Base-by-base conservation (phyloP, 495 filamentous ascomycete species). In the Talaromyces proteolyticus region DNA sequence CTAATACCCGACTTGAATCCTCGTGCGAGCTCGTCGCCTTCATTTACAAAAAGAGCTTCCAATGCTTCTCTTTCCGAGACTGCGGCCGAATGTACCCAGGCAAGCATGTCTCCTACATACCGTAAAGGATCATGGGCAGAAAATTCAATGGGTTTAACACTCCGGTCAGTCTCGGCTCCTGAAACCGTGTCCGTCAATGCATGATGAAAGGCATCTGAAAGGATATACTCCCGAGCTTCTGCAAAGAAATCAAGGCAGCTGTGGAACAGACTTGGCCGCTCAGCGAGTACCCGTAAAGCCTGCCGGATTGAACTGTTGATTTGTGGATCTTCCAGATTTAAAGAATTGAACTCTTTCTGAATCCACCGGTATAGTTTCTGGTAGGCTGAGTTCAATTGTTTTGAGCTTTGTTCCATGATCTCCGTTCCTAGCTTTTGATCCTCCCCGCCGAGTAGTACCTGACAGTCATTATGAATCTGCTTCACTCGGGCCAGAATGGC, bases 61-160 rank as follows among this genome's bases (percentile, higher is more conserved):
- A 99, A 74, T 2, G 92, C 89, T 65, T 99, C 93, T 39, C 88
- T 79, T 65, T 99, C 93, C 17, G 91, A 91, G 0, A 97, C 93
- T 0, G 92, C 82, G 5, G 91, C 86, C 1, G 94, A 96, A 61
- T 99, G 93, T 2, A 84, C 82, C 93, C 93, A 99, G 5, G 93
- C 93, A 14, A 97, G 78, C 92, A 99, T 97, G 61, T 99, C 93
- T 18, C 93, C 91, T 17, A 95, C 84, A 59, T 97, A 99, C 26
- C 93, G 78, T 12, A 99, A 69, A 11, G 89, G 86, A 59, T 99
- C 93, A 59, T 96, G 91, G 10, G 93, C 90, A 25, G 83, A 87
- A 41, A 96, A 77, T 61, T 99, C 94, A 55, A 99, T 99, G 0
- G 94, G 91, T 53, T 97, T 96, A 20, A 87, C 78, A 4, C 78